These are phyloP conservation scores for Colletotrichum liaoningense DNA, from an alignment of 2,329 filamentous ascomycete genomes.

Conservation along the genomic window DNA sequence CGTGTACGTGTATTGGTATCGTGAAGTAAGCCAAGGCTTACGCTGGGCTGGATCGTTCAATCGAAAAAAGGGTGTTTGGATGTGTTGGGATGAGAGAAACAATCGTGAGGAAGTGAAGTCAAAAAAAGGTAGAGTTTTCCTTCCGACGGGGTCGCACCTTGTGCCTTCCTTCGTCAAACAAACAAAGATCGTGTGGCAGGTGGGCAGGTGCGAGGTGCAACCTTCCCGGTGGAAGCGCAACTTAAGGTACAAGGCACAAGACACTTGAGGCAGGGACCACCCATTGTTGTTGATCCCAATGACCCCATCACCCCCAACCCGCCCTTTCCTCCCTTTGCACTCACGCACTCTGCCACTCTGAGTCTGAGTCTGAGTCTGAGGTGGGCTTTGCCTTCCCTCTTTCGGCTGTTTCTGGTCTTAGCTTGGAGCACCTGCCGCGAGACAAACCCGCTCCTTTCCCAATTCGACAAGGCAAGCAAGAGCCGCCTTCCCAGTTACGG, in stretches of 20 bases:
- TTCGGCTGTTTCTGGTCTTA: not conserved
- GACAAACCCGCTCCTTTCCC: not conserved
- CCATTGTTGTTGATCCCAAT: conserved; percentile 13
- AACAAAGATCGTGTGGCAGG: conserved; percentile 7
- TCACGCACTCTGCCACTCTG: too few relatives aligned
- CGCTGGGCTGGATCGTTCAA: not conserved
- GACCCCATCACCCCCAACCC: not conserved
- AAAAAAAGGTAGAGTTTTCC: not conserved
- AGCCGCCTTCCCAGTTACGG: not conserved
- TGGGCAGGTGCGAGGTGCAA: conserved; percentile 25
- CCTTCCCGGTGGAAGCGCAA: not conserved
- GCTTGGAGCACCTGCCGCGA: not conserved
- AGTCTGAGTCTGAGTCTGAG: too few relatives aligned
- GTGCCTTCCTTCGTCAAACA: not conserved
- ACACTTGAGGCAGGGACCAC: conserved; percentile 15
- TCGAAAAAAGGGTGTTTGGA: not conserved
- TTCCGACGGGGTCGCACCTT: not conserved
- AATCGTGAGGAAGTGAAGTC: not conserved
- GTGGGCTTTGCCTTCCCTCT: not conserved
- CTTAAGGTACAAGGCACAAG: too few relatives aligned
- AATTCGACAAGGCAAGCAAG: not conserved
- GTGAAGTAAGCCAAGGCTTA: too few relatives aligned
- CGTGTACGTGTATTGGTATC: not conserved
- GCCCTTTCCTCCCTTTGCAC: not conserved
- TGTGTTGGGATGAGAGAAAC: not conserved